Percentiles rank a stretch among this genome's conserved stretches.
Evolutionary conservation across 106 monocot species (phyloP).

Genomic region (Acorus gramineus): DNA sequence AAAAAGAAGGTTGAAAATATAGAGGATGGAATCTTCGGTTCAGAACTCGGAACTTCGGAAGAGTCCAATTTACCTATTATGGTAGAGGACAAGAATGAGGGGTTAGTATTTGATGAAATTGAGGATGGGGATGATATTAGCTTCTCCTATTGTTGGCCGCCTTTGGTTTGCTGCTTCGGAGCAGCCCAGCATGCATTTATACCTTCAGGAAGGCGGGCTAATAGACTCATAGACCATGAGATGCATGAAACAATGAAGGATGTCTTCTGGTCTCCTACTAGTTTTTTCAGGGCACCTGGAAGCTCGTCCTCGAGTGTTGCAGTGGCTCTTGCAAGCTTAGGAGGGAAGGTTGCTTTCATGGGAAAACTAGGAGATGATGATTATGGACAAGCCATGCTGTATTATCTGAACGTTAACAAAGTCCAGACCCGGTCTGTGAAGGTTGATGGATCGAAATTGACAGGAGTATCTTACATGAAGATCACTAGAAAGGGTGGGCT

Average conservation of each 20-base stretch:
- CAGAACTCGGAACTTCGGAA: constrained; percentile 10
- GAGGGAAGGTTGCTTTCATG: constrained; percentile 75
- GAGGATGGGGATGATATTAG: constrained; percentile 44
- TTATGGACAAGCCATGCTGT: constrained; percentile 57
- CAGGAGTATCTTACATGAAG: constrained; percentile 77
- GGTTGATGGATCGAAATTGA: constrained; percentile 36
- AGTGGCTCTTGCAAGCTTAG: constrained; percentile 62
- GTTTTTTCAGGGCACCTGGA: constrained; percentile 78
- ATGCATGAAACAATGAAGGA: constrained; percentile 60
- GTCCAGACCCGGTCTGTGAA: constrained; percentile 67
- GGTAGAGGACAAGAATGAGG: constrained; percentile 13
- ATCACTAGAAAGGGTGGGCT: constrained; percentile 39
- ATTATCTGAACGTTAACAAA: constrained; percentile 54
- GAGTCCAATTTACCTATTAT: constrained; percentile 1
- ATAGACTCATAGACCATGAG: constrained; percentile 68
- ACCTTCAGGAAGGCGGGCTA: constrained; percentile 75
- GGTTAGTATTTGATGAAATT: constrained; percentile 8
- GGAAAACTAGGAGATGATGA: constrained; percentile 88
- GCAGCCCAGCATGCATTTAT: constrained; percentile 68
- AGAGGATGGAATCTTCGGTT: constrained; percentile 11
- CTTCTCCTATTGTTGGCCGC: constrained; percentile 53
- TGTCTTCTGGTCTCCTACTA: constrained; percentile 65
- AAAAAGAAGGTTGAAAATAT: constrained; percentile 19
- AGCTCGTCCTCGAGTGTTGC: constrained; percentile 69
- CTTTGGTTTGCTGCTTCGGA: constrained; percentile 87